These are phyloP conservation scores for Flaveria brownii DNA, from an alignment of 129 eudicot genomes.

Conservation along the genomic window DNA sequence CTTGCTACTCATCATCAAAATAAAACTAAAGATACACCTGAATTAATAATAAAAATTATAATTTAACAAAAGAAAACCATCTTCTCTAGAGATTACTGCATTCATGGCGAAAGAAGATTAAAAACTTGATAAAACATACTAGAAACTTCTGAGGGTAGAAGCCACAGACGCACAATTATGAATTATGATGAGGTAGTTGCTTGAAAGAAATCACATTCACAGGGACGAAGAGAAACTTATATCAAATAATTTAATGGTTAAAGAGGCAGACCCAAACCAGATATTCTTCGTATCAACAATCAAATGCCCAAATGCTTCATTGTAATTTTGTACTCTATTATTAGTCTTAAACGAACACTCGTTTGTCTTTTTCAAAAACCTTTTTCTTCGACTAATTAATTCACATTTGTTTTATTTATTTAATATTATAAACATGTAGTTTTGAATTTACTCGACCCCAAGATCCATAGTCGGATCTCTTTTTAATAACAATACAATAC, in stretches of 20 bases:
- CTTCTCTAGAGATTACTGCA: not conserved
- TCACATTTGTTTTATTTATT: not conserved
- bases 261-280: slow-evolving; percentile 30
- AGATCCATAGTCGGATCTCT: too few relatives aligned
- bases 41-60: not conserved
- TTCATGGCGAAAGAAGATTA: too few relatives aligned
- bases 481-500: too few relatives aligned
- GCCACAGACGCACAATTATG: too few relatives aligned
- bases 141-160: too few relatives aligned
- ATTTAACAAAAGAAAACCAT: not conserved
- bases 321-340: not conserved
- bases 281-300: slow-evolving; percentile 33
- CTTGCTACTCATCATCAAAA: too few relatives aligned
- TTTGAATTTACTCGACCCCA: too few relatives aligned
- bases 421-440: too few relatives aligned
- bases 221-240: too few relatives aligned
- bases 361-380: slow-evolving; percentile 22
- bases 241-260: not conserved
- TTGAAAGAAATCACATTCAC: too few relatives aligned
- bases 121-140: too few relatives aligned
- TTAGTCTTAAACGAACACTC: slow-evolving; percentile 25
- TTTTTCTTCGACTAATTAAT: not conserved
- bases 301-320: not conserved
- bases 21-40: slow-evolving; percentile 2
- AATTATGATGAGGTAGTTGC: too few relatives aligned